Percentiles rank a stretch among this genome's conserved stretches.
phyloP scores from a whole-genome alignment of 2,329 filamentous ascomycete species.

The Acrocalymma vagum region DNA sequence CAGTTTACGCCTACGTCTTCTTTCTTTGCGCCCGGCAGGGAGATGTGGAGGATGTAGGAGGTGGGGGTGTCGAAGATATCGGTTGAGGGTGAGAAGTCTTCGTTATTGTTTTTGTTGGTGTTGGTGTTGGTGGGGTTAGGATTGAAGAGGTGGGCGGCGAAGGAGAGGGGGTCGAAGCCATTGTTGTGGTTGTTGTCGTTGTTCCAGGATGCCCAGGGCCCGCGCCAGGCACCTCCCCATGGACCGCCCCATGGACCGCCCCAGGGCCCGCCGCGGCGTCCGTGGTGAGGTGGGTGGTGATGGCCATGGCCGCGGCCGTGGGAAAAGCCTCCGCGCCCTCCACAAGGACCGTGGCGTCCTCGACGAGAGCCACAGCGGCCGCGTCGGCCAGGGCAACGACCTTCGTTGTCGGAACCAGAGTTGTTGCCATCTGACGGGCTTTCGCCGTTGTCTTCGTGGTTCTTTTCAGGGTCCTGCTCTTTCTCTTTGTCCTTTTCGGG shows the following conservation, averaged over 20 bases:
- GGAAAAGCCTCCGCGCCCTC: conserved; percentile 27
- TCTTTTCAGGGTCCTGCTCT: conserved; percentile 22
- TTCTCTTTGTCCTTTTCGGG: conserved; percentile 12
- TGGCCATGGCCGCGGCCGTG: conserved; percentile 20
- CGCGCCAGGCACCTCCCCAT: conserved; percentile 19
- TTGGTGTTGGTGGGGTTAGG: conserved; percentile 19
- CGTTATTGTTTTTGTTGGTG: conserved; percentile 22
- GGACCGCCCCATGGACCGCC: conserved; percentile 32
- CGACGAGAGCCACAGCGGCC: conserved; percentile 30
- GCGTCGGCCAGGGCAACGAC: conserved; percentile 21
- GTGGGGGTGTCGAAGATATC: conserved; percentile 77
- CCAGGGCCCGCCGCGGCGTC: conserved; percentile 32
- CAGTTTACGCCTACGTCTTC: conserved; percentile 80
- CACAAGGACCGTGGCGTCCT: conserved; percentile 30
- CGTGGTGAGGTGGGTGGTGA: conserved; percentile 11
- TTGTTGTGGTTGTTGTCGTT: conserved; percentile 12
- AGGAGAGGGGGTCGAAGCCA: conserved; percentile 30
- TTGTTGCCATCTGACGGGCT: conserved; percentile 38
- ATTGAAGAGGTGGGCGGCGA: conserved; percentile 50
- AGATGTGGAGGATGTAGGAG: conserved; percentile 72
- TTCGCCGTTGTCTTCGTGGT: conserved; percentile 35
- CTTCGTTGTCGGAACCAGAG: conserved; percentile 37
- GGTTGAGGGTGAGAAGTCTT: conserved; percentile 69
- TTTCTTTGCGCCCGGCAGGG: conserved; percentile 81
- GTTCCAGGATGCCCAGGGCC: conserved; percentile 6